Percentiles rank a stretch among this genome's conserved stretches.
Evolutionary conservation across 192 early-diverging fungal genomes (phyloP).

Genomic region (Fimicolochytrium jonesii): DNA sequence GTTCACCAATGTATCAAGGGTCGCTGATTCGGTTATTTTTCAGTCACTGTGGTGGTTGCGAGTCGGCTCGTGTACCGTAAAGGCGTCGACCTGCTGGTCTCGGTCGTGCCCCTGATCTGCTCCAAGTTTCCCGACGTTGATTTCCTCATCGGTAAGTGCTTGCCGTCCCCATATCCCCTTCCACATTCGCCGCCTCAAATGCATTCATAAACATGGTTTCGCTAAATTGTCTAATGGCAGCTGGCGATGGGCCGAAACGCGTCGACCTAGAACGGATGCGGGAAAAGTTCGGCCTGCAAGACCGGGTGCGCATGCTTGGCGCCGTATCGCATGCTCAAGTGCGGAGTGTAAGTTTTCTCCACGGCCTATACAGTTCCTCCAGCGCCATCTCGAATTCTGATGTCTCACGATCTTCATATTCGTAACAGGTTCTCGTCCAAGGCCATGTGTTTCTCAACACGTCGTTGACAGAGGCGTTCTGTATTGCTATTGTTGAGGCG

Average conservation of each 20-base stretch:
- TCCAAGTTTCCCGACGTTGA: slow-evolving; percentile 69
- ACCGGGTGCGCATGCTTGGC: slow-evolving; percentile 86
- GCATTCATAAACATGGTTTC: no score
- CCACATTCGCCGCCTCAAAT: no score
- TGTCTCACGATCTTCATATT: neutral
- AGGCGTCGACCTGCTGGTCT: slow-evolving; percentile 88
- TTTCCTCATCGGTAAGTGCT: slow-evolving; percentile 81
- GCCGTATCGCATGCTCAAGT: slow-evolving; percentile 78
- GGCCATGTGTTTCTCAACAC: slow-evolving; percentile 98
- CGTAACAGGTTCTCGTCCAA: slow-evolving; percentile 60
- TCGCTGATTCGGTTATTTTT: no score
- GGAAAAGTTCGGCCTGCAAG: slow-evolving; percentile 86
- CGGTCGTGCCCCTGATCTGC: slow-evolving; percentile 90
- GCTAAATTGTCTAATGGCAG: slow-evolving; percentile 25
- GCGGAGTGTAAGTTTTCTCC: slow-evolving; percentile 53
- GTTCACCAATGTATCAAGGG: neutral
- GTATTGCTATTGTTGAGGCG: slow-evolving; percentile 97
- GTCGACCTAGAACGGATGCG: slow-evolving; percentile 98
- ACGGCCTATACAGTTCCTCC: neutral
- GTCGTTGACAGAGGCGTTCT: slow-evolving; percentile 96
- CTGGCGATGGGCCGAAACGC: slow-evolving; percentile 91
- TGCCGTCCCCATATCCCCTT: no score
- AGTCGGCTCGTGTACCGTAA: slow-evolving; percentile 92
- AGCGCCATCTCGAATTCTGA: neutral
- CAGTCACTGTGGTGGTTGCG: slow-evolving; percentile 91